Evolutionary conservation across 352 stramenopile genomes (phyloP).

Genomic region (Phytophthora idaei): DNA sequence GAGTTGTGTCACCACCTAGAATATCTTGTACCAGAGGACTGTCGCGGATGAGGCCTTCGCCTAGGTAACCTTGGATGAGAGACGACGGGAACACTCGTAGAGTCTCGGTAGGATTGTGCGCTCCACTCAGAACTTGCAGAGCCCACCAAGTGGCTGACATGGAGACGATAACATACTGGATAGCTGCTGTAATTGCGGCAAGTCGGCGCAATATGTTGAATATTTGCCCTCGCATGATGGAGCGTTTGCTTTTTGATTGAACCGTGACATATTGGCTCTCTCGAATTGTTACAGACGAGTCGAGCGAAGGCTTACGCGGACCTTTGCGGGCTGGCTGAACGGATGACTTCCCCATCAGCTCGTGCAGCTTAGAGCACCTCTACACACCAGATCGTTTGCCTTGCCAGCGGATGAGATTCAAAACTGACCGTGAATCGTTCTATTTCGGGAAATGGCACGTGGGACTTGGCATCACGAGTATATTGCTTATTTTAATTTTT

Average conservation of each 20-base stretch:
- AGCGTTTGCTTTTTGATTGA: slow-evolving; percentile 9
- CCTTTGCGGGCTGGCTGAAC: not conserved
- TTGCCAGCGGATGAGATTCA: not conserved
- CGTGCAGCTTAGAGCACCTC: not conserved
- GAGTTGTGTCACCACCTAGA: slow-evolving; percentile 35
- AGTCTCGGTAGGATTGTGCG: slow-evolving; percentile 17
- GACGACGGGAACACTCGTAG: slow-evolving; percentile 18
- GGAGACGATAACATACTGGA: slow-evolving; percentile 40
- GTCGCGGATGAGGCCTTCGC: slow-evolving; percentile 29
- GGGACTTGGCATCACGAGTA: no score
- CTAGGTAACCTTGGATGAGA: slow-evolving; percentile 40
- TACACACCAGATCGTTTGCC: not conserved
- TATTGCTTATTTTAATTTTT: no score
- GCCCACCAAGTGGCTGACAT: slow-evolving; percentile 32
- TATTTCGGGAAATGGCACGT: not conserved
- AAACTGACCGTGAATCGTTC: not conserved
- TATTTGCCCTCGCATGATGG: not conserved
- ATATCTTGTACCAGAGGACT: slow-evolving; percentile 37
- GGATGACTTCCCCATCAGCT: not conserved
- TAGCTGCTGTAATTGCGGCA: slow-evolving; percentile 33
- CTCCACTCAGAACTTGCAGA: slow-evolving; percentile 25
- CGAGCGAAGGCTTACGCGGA: slow-evolving; percentile 2
- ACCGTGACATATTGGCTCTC: slow-evolving; percentile 26
- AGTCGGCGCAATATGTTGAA: slow-evolving; percentile 35
- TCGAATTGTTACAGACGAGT: slow-evolving; percentile 11